Conservation (phyloP, 2,329 filamentous ascomycete genomes). For the Nigrospora osmanthi region DNA sequence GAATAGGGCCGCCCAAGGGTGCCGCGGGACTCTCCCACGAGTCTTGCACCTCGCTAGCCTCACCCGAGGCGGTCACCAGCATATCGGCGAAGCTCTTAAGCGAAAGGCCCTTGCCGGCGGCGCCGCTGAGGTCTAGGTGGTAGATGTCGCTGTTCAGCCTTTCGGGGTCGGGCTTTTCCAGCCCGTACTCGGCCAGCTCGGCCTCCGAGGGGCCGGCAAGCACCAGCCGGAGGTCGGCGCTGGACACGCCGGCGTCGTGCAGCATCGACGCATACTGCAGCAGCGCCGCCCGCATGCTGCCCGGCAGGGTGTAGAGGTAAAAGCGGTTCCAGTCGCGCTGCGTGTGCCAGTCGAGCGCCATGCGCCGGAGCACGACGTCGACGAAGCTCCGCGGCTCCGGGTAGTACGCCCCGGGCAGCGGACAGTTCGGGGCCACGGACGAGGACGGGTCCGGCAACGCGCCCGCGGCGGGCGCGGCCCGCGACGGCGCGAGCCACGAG, state of each 20-base stretch:
- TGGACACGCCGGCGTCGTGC: slow-evolving; percentile 36
- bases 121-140: slow-evolving; percentile 46
- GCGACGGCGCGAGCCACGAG: slow-evolving; percentile 42
- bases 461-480: slow-evolving; percentile 17
- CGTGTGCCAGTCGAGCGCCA: slow-evolving; percentile 47
- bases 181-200: slow-evolving; percentile 17
- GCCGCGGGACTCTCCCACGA: slow-evolving; percentile 42
- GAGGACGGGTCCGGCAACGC: slow-evolving; percentile 1
- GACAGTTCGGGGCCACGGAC: slow-evolving; percentile 12
- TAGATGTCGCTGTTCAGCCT: slow-evolving; percentile 37
- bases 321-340: slow-evolving; percentile 49
- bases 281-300: slow-evolving; percentile 41
- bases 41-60: slow-evolving; percentile 29
- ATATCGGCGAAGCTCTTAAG: slow-evolving; percentile 45
- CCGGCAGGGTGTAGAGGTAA: slow-evolving; percentile 48
- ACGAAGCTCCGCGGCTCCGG: slow-evolving; percentile 41
- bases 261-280: slow-evolving; percentile 40
- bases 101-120: slow-evolving; percentile 40
- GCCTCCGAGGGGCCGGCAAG: slow-evolving; percentile 17
- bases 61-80: slow-evolving; percentile 31
- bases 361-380: slow-evolving; percentile 39
- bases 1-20: slow-evolving; percentile 12
- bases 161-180: slow-evolving; percentile 17
- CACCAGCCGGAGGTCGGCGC: slow-evolving; percentile 38
- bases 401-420: slow-evolving; percentile 35